phyloP scores from a whole-genome alignment of 192 early-diverging fungal genomes.

The Coemansia javaensis region DNA sequence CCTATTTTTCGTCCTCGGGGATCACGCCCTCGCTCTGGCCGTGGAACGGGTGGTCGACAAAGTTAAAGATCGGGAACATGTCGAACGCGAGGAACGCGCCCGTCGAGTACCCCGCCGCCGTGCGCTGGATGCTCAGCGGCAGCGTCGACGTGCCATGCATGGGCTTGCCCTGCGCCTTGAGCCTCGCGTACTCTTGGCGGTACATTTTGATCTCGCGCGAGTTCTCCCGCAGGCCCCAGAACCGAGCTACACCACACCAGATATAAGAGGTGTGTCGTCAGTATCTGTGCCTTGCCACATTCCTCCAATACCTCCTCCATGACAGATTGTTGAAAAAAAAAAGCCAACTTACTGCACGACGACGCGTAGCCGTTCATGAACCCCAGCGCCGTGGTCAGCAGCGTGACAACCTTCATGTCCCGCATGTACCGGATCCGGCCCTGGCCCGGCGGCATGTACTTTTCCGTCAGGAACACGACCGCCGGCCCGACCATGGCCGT shows the following conservation, averaged over 20 bases:
- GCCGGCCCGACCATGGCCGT: constrained; percentile 68
- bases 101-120: constrained; percentile 61
- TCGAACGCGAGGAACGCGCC: constrained; percentile 64
- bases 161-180: constrained; percentile 61
- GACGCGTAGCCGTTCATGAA: too few relatives aligned
- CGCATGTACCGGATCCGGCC: too few relatives aligned
- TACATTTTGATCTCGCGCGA: constrained; percentile 68
- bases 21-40: constrained; percentile 52
- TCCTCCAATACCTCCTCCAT: too few relatives aligned
- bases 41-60: constrained; percentile 72
- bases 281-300: too few relatives aligned
- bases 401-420: too few relatives aligned
- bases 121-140: constrained; percentile 56
- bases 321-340: too few relatives aligned
- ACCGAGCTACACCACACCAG: constrained; percentile 54
- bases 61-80: constrained; percentile 71
- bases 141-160: constrained; percentile 60
- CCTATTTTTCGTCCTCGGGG: constrained; percentile 35
- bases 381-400: too few relatives aligned
- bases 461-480: constrained; percentile 71
- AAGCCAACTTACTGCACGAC: too few relatives aligned
- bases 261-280: too few relatives aligned
- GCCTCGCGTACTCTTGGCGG: constrained; percentile 57
- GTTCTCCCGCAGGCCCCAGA: constrained; percentile 92
- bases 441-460: too few relatives aligned